phyloP scores from a whole-genome alignment of 768 basidiomycete species.

The Chiua virens region DNA sequence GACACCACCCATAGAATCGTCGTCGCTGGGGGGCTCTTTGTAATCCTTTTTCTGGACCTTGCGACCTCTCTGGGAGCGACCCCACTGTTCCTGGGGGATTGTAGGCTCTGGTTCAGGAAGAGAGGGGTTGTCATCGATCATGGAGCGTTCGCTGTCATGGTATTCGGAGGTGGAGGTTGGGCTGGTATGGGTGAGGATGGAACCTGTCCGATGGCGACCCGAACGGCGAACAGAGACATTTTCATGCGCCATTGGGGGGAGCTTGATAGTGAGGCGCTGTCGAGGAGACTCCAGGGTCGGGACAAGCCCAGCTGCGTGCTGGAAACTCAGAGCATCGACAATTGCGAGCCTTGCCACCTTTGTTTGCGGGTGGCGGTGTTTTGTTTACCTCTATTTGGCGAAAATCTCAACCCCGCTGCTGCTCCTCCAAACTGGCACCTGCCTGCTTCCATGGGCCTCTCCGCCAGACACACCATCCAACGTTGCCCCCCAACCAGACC shows the following conservation, averaged over 20 bases:
- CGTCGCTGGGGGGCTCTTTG: constrained; percentile 46
- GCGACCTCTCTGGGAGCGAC: constrained; percentile 41
- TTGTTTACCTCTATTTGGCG: constrained; percentile 31
- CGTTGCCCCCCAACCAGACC: not conserved
- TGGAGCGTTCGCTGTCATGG: constrained; percentile 34
- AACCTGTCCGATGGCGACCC: constrained; percentile 19
- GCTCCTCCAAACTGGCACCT: constrained; percentile 26
- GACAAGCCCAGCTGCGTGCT: constrained; percentile 14
- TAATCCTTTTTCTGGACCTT: constrained; percentile 40
- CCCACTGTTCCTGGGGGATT: constrained; percentile 11
- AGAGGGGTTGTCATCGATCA: constrained; percentile 25
- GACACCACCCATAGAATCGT: constrained; percentile 30
- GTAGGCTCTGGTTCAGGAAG: not conserved
- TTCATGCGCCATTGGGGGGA: constrained; percentile 19
- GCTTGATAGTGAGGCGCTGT: constrained; percentile 21
- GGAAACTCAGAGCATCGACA: constrained; percentile 14
- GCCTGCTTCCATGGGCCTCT: constrained; percentile 22
- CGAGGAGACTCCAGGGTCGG: constrained; percentile 22
- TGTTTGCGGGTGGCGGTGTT: constrained; percentile 33
- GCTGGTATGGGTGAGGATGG: constrained; percentile 23
- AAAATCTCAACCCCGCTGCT: constrained; percentile 10
- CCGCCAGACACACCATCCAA: constrained; percentile 13
- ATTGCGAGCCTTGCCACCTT: constrained; percentile 22
- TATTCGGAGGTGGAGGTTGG: constrained; percentile 33
- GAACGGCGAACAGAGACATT: constrained; percentile 26